phyloP scores from a whole-genome alignment of 1,284 basidiomycete genomes.

The Puccinia hordei region DNA sequence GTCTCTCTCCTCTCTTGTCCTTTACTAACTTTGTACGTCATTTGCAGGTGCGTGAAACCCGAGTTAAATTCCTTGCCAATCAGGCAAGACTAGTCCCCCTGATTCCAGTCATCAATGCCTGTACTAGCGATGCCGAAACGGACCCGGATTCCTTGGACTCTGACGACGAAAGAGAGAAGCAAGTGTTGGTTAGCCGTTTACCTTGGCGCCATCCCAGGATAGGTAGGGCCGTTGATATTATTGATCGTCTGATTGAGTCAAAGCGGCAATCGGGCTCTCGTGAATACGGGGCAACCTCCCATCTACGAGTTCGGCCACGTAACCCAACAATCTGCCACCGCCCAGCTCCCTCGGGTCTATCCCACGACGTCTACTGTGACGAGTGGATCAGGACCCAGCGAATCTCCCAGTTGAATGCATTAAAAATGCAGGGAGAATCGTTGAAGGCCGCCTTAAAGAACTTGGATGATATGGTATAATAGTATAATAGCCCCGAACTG shows the following conservation, averaged over 20 bases:
- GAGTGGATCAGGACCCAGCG: not conserved
- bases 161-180: not conserved
- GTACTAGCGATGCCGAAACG: slow-evolving; percentile 39
- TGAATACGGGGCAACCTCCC: not conserved
- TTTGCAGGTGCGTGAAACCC: not conserved
- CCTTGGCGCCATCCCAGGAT: slow-evolving; percentile 27
- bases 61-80: not conserved
- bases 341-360: not conserved
- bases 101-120: not conserved
- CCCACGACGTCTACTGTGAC: not conserved
- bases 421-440: slow-evolving; percentile 3
- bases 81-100: not conserved
- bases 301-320: not conserved
- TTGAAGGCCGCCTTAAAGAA: not conserved
- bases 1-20: no score
- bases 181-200: not conserved
- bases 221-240: not conserved
- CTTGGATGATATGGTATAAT: not conserved
- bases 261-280: not conserved
- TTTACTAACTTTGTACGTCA: not conserved
- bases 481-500: no score
- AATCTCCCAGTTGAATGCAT: not conserved
- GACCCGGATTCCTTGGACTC: not conserved
- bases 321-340: not conserved
- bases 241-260: not conserved